These are phyloP conservation scores for Lodderomyces orthopsilosis DNA, from an alignment of 1,139 yeast species.

Conservation along the genomic window DNA sequence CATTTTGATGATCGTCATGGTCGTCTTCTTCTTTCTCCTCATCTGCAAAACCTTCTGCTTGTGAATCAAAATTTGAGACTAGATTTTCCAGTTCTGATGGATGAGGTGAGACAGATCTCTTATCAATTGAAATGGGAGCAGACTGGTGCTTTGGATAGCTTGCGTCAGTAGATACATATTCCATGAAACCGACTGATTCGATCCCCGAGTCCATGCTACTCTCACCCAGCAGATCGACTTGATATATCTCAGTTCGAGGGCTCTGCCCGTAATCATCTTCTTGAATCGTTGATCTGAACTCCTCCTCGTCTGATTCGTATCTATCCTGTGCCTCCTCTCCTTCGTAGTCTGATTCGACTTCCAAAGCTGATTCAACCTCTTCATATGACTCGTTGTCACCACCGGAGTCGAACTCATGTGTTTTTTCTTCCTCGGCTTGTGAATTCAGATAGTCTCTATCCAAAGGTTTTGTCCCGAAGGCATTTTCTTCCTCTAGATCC, in stretches of 20 bases:
- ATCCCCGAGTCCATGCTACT: background rate
- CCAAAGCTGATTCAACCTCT: background rate
- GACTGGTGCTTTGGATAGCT: background rate
- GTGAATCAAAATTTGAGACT: slow-evolving; percentile 7
- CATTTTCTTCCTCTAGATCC: slow-evolving; percentile 5
- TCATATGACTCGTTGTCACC: background rate
- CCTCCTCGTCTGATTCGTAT: background rate
- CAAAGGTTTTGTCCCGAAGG: background rate
- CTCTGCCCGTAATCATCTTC: background rate
- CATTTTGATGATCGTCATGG: background rate
- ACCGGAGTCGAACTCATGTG: slow-evolving; percentile 14
- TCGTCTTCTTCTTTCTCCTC: slow-evolving; percentile 6
- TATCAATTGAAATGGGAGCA: background rate
- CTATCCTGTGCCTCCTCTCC: background rate
- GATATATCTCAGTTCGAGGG: background rate
- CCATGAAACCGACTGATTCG: background rate
- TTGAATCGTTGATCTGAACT: background rate
- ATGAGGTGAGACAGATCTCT: background rate
- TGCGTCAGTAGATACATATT: background rate
- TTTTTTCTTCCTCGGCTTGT: slow-evolving; percentile 20
- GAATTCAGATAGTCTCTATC: slow-evolving; percentile 9
- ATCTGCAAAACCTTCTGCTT: slow-evolving; percentile 5
- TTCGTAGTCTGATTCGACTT: background rate
- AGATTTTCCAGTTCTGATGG: slow-evolving; percentile 10
- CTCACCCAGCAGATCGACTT: slow-evolving; percentile 1